These are phyloP conservation scores for sorghum (Sorghum bicolor) DNA, from an alignment of 176 grass and related monocot species.

Conservation along the genomic window Sorghum_bicolor_NCBIv3 NC_012879.2:14442001-14442500, in stretches of 20 bases:
- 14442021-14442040: conserved; percentile 51
- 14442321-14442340: conserved; percentile 32
- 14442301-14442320: conserved; percentile 30
- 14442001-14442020: conserved; percentile 38
- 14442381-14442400: conserved; percentile 44
- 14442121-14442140: conserved; percentile 36
- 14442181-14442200: neutral
- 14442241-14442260: neutral
- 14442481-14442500: too few relatives aligned
- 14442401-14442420: conserved; percentile 40
- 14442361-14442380: conserved; percentile 34
- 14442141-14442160: conserved; percentile 3
- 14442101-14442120: conserved; percentile 40
- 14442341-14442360: conserved; percentile 33
- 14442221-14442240: neutral
- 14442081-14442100: conserved; percentile 41
- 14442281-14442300: conserved; percentile 41
- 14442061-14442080: conserved; percentile 45
- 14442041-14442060: conserved; percentile 48
- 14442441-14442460: conserved; percentile 35
- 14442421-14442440: conserved; percentile 40
- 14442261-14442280: conserved; percentile 28
- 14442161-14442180: neutral
- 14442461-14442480: too few relatives aligned
- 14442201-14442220: neutral